These are phyloP conservation scores for Saururus chinensis DNA, from an alignment of 164 flowering plant genomes.

Conservation along the genomic window DNA sequence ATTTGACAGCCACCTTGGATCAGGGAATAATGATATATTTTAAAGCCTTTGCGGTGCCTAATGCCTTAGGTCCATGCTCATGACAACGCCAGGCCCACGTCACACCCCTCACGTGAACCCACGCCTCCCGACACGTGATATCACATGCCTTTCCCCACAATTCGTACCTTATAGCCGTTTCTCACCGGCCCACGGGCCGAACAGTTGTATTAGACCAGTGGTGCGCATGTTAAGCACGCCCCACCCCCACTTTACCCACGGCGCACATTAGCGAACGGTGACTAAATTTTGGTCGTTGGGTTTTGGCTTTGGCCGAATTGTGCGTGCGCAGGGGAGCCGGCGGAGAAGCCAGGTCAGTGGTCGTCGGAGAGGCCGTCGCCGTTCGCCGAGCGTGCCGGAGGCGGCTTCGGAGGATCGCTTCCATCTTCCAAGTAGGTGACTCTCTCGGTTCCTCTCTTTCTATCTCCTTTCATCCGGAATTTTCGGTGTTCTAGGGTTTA, in stretches of 20 bases:
- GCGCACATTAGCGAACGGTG: conserved; percentile 8
- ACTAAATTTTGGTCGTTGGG: too few relatives aligned
- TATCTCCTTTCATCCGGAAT: background rate
- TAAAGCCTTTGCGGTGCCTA: too few relatives aligned
- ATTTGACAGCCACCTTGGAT: too few relatives aligned
- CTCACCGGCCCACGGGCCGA: background rate
- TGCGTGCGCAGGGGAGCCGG: conserved; percentile 44
- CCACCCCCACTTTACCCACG: background rate
- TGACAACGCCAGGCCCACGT: background rate
- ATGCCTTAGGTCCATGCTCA: too few relatives aligned
- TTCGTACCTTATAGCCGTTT: background rate
- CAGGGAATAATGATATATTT: too few relatives aligned
- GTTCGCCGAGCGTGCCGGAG: conserved; percentile 23
- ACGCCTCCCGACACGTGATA: background rate
- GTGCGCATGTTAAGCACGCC: background rate
- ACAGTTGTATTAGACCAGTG: too few relatives aligned
- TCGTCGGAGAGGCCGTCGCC: conserved; percentile 44
- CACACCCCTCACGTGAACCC: conserved; percentile 3
- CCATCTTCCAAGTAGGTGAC: conserved; percentile 54
- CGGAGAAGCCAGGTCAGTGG: conserved; percentile 36
- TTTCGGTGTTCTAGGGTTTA: background rate
- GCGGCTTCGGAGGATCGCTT: conserved; percentile 30
- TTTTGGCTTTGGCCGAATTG: too few relatives aligned
- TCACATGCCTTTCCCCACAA: background rate
- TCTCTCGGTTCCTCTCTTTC: background rate